Base-by-base conservation (phyloP, 495 filamentous ascomycete species). In the Lophiotrema nucula region DNA sequence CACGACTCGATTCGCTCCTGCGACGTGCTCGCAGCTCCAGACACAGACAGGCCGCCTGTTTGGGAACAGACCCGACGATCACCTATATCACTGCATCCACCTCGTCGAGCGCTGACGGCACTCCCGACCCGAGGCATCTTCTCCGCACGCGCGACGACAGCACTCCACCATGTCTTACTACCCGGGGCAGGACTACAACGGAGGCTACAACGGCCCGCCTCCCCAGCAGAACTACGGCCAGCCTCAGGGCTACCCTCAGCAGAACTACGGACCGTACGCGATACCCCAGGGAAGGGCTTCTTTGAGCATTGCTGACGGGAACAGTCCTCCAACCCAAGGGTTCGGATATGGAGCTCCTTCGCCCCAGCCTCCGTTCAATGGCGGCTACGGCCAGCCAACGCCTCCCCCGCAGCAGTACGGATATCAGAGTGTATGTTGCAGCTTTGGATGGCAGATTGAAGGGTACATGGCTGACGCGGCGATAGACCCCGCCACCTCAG, bases 401-500 rank as follows among this genome's bases (percentile, higher is more conserved):
- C 67, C 60, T 45, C 58, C 67, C 25, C 67, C 45, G 16, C 73
- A 72, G 48, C 77, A 73, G 23, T 74, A 73, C 63, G 78, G 77
- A 62, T 82, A 79, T 59, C 72, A 75, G 42, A 77, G 79, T 53
- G 50, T 75, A 68, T 60, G 69, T 67, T 43, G 46, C 43, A 22
- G 70, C 39, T 58, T 71, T 54, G 66, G 6, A 16, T 13, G 0
- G 35, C 18, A 53, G 28, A 61, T 19, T 33, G 15, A n/a, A n/a
- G n/a, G n/a, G n/a, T n/a, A 53, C 47, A 25, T 55, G 41, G 31
- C 58, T 66, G 48, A 66, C 50, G 25, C 53, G 22, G n/a, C 26
- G 28, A 48, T 44, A 66, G 63, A 62, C 22, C 43, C 58, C 62
- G 15, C 62, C 62, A 46, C 63, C 63, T 4, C 63, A 61, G 47